phyloP scores from a whole-genome alignment of 768 basidiomycete genomes.

The Suillus clintonianus region DNA sequence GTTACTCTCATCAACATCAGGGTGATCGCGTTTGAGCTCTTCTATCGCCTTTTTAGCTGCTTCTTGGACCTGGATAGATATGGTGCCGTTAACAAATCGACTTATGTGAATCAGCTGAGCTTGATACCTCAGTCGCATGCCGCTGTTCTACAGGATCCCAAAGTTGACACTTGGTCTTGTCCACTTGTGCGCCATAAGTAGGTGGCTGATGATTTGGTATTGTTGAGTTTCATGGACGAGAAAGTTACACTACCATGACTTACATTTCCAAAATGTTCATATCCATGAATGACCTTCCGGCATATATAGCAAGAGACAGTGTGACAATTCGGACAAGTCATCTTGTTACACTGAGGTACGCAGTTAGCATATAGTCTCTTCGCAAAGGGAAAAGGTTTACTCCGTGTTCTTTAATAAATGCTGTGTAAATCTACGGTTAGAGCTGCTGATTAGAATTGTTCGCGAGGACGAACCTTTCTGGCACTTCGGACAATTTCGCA shows the following conservation, averaged over 20 bases:
- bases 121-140: conserved; percentile 62
- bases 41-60: conserved; percentile 68
- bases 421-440: conserved; percentile 36
- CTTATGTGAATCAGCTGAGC: background rate
- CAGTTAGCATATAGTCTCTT: background rate
- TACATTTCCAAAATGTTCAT: conserved; percentile 73
- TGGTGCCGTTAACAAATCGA: background rate
- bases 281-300: conserved; percentile 67
- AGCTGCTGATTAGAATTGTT: background rate
- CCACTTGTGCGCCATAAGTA: conserved; percentile 19
- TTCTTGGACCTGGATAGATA: conserved; percentile 55
- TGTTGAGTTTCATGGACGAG: background rate
- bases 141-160: conserved; percentile 71
- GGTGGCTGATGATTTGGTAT: conserved; percentile 20
- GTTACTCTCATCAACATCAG: conserved; percentile 59
- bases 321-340: conserved; percentile 73
- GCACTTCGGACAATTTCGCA: conserved; percentile 89
- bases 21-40: conserved; percentile 59
- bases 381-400: conserved; percentile 43
- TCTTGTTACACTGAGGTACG: conserved; percentile 83
- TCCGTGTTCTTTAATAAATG: conserved; percentile 78
- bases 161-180: conserved; percentile 55
- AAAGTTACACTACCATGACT: conserved; percentile 13
- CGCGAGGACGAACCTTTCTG: conserved; percentile 56
- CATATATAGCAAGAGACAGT: conserved; percentile 87